Evolutionary conservation across 2,329 filamentous ascomycete species (phyloP), one percentile per base, ranked within the genome.

Genomic region (Eurotiales sp.): DNA sequence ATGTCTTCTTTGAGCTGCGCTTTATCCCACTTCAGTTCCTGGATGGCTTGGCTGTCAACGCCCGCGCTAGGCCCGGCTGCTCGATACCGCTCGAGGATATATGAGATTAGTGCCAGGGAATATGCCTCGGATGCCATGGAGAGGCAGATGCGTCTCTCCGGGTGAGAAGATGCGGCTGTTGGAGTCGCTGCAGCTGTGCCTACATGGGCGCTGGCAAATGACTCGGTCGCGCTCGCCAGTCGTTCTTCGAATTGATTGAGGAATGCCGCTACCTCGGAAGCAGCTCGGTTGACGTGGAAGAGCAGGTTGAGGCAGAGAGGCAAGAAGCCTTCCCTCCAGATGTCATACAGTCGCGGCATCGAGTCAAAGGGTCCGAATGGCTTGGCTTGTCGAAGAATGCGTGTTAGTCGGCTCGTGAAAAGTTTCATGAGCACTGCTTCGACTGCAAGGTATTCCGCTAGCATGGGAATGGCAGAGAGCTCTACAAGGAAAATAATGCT

Each of bases 271-370:
- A 97, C 83, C 68, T 99, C 93, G 0, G 86, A 83, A 0, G 90
- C 91, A 1, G 88, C 87, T 1, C 84, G 80, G 10, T 90, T 90
- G 15, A 99, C 83, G 10, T 88, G 84, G 53, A 86, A 83, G 17
- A 99, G 80, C 23, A 99, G 77, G 67, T 97, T 97, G 40, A 99
- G 79, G 54, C 92, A 86, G 15, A 99, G 75, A 0, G 93, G 93
- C 3, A 99, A 77, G 52, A 97, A 81, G 1, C 90, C 93, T 58
- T 88, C 87, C 17, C 84, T 83, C 93, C 93, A 99, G 62, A 97
- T 91, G 47, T 81, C 81, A 72, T 95, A 95, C 63, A 95, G 84
- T 22, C 92, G 84, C 3, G 82, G 77, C 12, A 81, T 82, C 5
- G 88, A 81, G 40, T 93, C 87, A 56, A 95, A 90, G 0, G 91